Percentiles rank a stretch among this genome's conserved stretches.
Conservation (phyloP, 2,329 filamentous ascomycete species). For the Balansia obtecta region DNA sequence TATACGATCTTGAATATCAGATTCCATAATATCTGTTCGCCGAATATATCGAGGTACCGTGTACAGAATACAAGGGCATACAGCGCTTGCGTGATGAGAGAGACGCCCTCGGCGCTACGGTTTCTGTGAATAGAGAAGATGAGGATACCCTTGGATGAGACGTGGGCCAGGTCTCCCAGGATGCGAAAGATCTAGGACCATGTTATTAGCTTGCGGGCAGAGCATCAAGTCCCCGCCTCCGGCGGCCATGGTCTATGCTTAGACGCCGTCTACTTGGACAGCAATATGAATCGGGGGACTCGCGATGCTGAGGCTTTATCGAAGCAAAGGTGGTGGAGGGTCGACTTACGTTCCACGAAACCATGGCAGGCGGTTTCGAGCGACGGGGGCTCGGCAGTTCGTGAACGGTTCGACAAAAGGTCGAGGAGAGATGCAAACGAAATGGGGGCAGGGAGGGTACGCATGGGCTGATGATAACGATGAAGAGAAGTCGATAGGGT, state of each 20-base stretch:
- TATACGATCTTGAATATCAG: conserved; percentile 83
- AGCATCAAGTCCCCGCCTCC: not conserved
- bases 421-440: not conserved
- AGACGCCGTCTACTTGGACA: too few species aligned
- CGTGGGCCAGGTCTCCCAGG: conserved; percentile 72
- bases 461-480: not conserved
- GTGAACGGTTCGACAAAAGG: not conserved
- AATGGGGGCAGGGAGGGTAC: not conserved
- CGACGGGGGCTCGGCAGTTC: not conserved
- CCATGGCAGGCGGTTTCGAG: conserved; percentile 20
- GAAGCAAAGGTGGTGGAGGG: not conserved
- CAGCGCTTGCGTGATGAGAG: conserved; percentile 78
- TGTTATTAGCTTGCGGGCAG: not conserved
- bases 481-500: not conserved
- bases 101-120: conserved; percentile 79
- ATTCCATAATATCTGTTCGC: conserved; percentile 49
- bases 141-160: conserved; percentile 77
- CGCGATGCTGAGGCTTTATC: not conserved
- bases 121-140: conserved; percentile 86
- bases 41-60: conserved; percentile 76
- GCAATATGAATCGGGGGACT: too few species aligned
- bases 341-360: conserved; percentile 27
- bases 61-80: conserved; percentile 79
- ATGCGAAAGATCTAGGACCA: conserved; percentile 54
- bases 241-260: not conserved